phyloP scores from a whole-genome alignment of 306 rosid genomes.

The Rubus parviflorus region DNA sequence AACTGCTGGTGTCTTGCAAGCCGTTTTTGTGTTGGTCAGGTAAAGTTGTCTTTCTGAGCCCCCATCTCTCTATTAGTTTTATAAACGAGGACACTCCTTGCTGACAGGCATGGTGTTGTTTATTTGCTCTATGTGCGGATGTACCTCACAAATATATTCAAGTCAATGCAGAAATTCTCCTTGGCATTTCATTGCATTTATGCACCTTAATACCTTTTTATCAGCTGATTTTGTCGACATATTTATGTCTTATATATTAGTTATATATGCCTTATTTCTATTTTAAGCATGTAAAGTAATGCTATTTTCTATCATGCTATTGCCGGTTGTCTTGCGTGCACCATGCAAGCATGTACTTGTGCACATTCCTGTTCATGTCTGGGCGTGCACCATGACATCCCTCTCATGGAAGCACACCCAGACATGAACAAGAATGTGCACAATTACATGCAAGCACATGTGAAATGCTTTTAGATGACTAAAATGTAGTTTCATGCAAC shows the following conservation, averaged over 20 bases:
- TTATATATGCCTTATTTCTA: background rate
- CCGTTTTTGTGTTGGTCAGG: constrained; percentile 90
- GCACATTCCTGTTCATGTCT: background rate
- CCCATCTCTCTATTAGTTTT: background rate
- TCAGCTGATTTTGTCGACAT: background rate
- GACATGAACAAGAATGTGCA: background rate
- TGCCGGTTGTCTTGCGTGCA: background rate
- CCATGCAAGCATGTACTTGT: background rate
- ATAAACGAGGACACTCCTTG: background rate
- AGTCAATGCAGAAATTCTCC: too few relatives aligned
- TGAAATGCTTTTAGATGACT: background rate
- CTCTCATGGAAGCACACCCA: background rate
- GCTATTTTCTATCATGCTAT: background rate
- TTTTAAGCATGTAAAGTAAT: background rate
- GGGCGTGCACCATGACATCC: background rate
- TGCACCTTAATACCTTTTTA: background rate
- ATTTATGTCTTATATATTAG: background rate
- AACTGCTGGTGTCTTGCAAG: constrained; percentile 89
- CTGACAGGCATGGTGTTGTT: background rate
- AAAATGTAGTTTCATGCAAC: background rate
- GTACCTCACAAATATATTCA: background rate
- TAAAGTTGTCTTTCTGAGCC: constrained; percentile 21
- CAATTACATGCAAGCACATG: background rate
- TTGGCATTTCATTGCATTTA: background rate
- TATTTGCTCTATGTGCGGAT: background rate